These are phyloP conservation scores for Bidens hawaiensis DNA, from an alignment of 140 eudicot species.

Conservation along the genomic window DNA sequence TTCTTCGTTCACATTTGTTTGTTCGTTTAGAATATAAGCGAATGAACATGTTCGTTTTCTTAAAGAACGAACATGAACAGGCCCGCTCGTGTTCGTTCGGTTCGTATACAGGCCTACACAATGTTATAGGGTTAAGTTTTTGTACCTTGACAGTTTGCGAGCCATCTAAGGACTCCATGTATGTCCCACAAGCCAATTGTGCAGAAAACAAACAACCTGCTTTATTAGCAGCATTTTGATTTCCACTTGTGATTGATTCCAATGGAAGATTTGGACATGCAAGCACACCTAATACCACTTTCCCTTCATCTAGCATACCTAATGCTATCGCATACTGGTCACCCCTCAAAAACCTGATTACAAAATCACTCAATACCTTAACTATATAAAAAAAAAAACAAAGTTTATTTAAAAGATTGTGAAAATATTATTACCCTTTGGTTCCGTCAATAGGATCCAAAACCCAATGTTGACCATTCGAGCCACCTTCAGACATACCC, in stretches of 20 bases:
- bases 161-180: slow-evolving; percentile 81
- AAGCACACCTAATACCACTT: slow-evolving; percentile 87
- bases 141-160: slow-evolving; percentile 56
- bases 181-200: slow-evolving; percentile 71
- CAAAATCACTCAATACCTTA: slow-evolving; percentile 1
- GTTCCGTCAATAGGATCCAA: slow-evolving; percentile 99
- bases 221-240: slow-evolving; percentile 29
- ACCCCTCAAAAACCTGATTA: slow-evolving; percentile 79
- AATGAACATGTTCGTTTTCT: too few species aligned
- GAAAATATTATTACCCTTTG: slow-evolving; percentile 80
- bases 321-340: slow-evolving; percentile 97
- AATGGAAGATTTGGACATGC: slow-evolving; percentile 97
- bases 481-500: slow-evolving; percentile 95
- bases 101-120: too few species aligned
- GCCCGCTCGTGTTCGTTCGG: too few species aligned
- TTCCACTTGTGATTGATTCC: slow-evolving; percentile 39
- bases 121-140: neutral
- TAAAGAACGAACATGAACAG: too few species aligned
- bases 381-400: neutral
- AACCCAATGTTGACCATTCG: slow-evolving; percentile 95
- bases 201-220: slow-evolving; percentile 86
- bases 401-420: too few species aligned
- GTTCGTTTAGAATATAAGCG: too few species aligned
- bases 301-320: slow-evolving; percentile 86
- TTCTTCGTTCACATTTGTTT: too few species aligned